phyloP scores from a whole-genome alignment of 176 grass and related monocot genomes.

The Oryza glumipatula region DNA sequence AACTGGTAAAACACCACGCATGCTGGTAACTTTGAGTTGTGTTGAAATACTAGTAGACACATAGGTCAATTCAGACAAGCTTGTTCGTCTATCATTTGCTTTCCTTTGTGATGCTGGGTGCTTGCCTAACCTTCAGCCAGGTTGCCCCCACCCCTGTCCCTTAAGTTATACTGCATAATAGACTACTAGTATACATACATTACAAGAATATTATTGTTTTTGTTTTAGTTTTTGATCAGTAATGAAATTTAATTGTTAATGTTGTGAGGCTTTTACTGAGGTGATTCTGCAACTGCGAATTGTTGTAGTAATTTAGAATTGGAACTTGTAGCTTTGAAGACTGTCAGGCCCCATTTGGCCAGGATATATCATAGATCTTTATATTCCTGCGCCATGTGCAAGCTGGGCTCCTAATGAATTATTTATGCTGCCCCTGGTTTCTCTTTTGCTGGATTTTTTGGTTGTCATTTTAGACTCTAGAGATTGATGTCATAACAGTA shows the following conservation, averaged over 20 bases:
- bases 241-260: slow-evolving; percentile 8
- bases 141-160: neutral
- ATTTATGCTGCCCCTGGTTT: neutral
- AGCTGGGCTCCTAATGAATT: neutral
- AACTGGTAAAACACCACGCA: neutral
- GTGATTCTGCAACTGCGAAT: neutral
- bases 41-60: neutral
- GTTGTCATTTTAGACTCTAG: neutral
- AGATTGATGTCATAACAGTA: slow-evolving; percentile 12
- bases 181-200: neutral
- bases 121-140: neutral
- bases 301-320: neutral
- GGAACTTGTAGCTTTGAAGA: neutral
- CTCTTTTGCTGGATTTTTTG: slow-evolving; percentile 3
- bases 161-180: neutral
- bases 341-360: slow-evolving; percentile 4
- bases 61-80: neutral
- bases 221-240: neutral
- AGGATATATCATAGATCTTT: neutral
- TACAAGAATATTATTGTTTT: neutral
- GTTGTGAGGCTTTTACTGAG: slow-evolving; percentile 1
- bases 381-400: slow-evolving; percentile 16
- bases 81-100: neutral
- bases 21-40: neutral
- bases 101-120: neutral